Evolutionary conservation across 257 asterid genomes (phyloP), one percentile per base, ranked within the genome.

Genomic region (Solanum tarapatanum): DNA sequence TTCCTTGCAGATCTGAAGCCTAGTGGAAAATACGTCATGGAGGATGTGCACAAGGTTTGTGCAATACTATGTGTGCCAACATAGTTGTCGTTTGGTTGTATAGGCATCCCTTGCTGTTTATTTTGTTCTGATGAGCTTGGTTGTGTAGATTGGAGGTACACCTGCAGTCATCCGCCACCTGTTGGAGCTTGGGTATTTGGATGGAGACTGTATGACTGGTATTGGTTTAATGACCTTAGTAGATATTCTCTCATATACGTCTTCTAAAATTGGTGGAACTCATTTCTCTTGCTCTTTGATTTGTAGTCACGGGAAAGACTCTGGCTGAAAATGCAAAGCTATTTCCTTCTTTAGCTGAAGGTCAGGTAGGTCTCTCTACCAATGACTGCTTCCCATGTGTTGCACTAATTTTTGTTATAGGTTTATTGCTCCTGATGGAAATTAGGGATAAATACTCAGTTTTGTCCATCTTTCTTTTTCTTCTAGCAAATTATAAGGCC

Each of bases 1-100:
- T 94, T 97, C 92, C 98, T 97, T 68, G 99, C 99, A 83, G 99
- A 97, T 94, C 97, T 97, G 55, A 97, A 95, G 93, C 99, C 99
- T 83, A 97, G 99, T 93, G 99, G 99, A 74, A 97, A 95, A 91
- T 97, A 92, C 84, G 99, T 97, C 82, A 97, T 95, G 99, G 99
- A 95, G 92, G 99, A 97, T 86, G 93, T 97, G 68, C 99, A 97
- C 92, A 97, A 96, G 98, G 99, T 95, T 87, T 88, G 88, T 43
- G 82, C 86, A 48, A 55, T 19, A 55, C 41, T 62, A 60, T 82
- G 77, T 41, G 43, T 28, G 86, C 74, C 87, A 1, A 85, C 41
- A 32, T 84, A 0, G 76, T 72, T 21, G 72, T 62, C 23, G 23
- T 32, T 84, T 79, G 74, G 75, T 45, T 86, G 86, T 60, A 33